phyloP scores from a whole-genome alignment of 306 rosid species.

The Quercus cerris region DNA sequence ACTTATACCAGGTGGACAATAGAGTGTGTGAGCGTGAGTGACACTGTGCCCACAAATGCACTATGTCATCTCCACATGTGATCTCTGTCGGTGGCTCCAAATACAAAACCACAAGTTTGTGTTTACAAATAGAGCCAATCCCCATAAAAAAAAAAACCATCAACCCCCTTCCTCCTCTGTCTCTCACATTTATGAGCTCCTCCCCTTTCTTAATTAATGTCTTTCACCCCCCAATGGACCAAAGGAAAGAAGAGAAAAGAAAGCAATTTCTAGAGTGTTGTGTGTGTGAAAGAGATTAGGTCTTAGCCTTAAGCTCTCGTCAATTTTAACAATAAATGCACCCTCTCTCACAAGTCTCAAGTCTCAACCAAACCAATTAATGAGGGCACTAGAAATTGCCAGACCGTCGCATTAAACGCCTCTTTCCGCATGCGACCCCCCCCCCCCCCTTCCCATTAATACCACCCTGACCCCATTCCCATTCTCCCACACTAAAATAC shows the following conservation, averaged over 20 bases:
- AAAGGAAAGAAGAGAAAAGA: not conserved
- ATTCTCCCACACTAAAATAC: slow-evolving; percentile 1
- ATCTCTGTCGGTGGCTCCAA: no score
- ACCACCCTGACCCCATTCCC: not conserved
- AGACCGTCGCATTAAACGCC: slow-evolving; percentile 37
- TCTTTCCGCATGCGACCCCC: slow-evolving; percentile 26
- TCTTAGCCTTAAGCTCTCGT: not conserved
- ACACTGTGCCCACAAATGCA: no score
- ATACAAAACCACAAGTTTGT: no score
- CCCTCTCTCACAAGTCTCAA: not conserved
- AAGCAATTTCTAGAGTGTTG: not conserved
- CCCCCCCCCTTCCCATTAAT: slow-evolving; percentile 47
- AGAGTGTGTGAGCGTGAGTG: no score
- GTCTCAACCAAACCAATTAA: slow-evolving; percentile 25
- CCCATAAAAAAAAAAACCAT: not conserved
- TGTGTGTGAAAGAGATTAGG: not conserved
- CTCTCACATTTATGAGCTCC: not conserved
- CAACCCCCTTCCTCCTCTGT: not conserved
- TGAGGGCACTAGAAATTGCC: slow-evolving; percentile 34
- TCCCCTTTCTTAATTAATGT: no score
- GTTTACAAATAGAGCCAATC: no score
- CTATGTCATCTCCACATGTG: no score
- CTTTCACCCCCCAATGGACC: not conserved
- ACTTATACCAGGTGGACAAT: no score
- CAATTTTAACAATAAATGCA: slow-evolving; percentile 34